phyloP scores from a whole-genome alignment of 1,139 yeast species.

The Groenewaldozyma sp. region DNA sequence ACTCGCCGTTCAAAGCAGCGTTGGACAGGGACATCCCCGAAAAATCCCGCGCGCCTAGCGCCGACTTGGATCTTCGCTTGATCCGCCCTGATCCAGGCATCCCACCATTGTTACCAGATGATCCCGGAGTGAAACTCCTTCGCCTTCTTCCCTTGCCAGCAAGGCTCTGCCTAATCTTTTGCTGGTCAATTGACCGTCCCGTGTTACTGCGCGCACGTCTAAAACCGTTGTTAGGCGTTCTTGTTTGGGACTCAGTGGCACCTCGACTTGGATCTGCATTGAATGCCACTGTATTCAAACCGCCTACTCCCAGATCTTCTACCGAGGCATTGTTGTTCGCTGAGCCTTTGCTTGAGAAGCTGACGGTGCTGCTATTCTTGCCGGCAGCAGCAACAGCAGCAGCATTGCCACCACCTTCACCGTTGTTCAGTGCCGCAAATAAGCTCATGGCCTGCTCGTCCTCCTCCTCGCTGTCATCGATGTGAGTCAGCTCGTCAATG shows the following conservation, averaged over 20 bases:
- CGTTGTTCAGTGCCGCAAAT: conserved; percentile 17
- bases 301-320: neutral
- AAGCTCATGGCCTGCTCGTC: conserved; percentile 23
- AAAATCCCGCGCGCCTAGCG: conserved; percentile 4
- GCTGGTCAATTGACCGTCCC: conserved; percentile 14
- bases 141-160: conserved; percentile 22
- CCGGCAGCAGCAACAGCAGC: conserved; percentile 7
- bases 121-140: conserved; percentile 11
- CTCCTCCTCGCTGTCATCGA: no score
- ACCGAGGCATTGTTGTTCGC: neutral
- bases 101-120: neutral
- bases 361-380: conserved; percentile 5
- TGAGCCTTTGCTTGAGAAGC: neutral
- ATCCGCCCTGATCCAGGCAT: conserved; percentile 13
- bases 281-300: neutral
- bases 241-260: no score
- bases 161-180: conserved; percentile 12
- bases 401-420: conserved; percentile 7
- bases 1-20: no score
- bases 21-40: no score
- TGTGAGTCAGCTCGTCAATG: no score
- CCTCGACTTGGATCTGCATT: no score
- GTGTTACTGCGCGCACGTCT: conserved; percentile 24
- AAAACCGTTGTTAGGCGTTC: conserved; percentile 9
- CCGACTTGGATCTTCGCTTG: conserved; percentile 4